Percentiles rank a stretch among this genome's conserved stretches.
phyloP scores from a whole-genome alignment of 73 alveolate species.

The Tetrahymena thermophila region DNA sequence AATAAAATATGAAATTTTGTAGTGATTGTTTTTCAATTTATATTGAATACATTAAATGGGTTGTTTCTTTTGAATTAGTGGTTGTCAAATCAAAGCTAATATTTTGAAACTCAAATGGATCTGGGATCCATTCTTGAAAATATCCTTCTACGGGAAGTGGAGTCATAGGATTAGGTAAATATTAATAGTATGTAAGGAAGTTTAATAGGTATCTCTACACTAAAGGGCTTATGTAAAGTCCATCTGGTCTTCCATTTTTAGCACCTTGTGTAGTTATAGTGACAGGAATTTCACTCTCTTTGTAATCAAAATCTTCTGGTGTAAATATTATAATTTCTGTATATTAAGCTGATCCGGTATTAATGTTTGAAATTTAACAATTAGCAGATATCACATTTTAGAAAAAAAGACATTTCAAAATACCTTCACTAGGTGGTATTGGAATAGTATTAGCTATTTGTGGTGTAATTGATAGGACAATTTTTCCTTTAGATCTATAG shows the following conservation, averaged over 20 bases:
- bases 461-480: background rate
- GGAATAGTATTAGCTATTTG: background rate
- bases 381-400: background rate
- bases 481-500: background rate
- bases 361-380: background rate
- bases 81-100: background rate
- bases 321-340: background rate
- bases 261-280: background rate
- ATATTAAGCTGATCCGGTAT: background rate
- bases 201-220: background rate
- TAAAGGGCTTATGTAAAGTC: background rate
- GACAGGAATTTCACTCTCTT: background rate
- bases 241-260: background rate
- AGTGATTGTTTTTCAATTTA: background rate
- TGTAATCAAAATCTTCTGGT: background rate
- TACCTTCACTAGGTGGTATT: background rate
- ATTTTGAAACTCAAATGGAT: background rate
- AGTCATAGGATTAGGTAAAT: background rate
- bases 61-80: background rate
- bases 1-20: no score
- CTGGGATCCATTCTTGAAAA: background rate
- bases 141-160: background rate
- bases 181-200: background rate
- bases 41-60: background rate
- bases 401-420: background rate